These are phyloP conservation scores for Stephanodiscus triporus DNA, from an alignment of 108 stramenopile genomes.

Conservation along the genomic window DNA sequence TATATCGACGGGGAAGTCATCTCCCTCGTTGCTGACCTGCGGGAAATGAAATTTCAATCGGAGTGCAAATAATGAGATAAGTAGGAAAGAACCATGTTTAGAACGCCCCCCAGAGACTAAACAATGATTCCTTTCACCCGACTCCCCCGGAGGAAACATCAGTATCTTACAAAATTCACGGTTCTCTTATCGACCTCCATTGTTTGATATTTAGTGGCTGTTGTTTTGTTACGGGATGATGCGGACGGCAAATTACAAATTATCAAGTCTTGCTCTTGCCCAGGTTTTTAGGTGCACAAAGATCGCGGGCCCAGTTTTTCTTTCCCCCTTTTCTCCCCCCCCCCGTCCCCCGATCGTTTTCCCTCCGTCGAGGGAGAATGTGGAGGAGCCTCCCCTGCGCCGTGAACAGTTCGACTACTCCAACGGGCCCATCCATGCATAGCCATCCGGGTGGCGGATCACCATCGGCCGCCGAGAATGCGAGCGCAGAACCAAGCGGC, in stretches of 20 bases:
- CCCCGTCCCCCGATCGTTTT: too few species aligned
- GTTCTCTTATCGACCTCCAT: conserved; percentile 48
- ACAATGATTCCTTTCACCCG: too few species aligned
- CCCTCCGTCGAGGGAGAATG: too few species aligned
- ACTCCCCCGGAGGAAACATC: not conserved
- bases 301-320: too few species aligned
- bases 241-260: too few species aligned
- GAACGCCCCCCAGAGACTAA: not conserved
- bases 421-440: too few species aligned
- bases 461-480: not conserved
- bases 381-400: too few species aligned
- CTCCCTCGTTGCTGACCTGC: conserved; percentile 96
- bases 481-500: not conserved
- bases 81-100: not conserved
- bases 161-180: conserved; percentile 41
- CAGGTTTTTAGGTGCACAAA: too few species aligned
- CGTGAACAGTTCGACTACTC: too few species aligned
- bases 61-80: not conserved
- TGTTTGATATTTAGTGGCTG: not conserved
- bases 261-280: too few species aligned
- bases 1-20: conserved; percentile 89
- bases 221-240: too few species aligned
- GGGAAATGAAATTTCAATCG: not conserved
- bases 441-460: not conserved
- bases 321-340: too few species aligned